Evolutionary conservation across 306 rosid genomes (phyloP).

Genomic region (Cajanus cajan): DNA sequence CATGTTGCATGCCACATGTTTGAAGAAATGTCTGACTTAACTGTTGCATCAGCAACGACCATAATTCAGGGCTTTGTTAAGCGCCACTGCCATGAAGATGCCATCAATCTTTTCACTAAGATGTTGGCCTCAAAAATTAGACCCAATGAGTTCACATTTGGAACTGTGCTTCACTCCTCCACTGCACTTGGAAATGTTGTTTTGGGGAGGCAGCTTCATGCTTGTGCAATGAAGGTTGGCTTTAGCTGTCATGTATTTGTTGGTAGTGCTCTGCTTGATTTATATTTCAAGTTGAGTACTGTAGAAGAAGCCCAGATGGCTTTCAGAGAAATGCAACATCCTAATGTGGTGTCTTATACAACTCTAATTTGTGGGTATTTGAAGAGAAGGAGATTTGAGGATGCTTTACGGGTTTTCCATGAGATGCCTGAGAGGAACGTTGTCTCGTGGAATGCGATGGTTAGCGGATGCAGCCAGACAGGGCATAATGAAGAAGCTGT

Average conservation of each 20-base stretch:
- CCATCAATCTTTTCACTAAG: constrained; percentile 55
- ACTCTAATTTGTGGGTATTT: constrained; percentile 70
- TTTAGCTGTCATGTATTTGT: constrained; percentile 61
- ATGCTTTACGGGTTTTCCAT: constrained; percentile 57
- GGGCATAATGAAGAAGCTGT: constrained; percentile 87
- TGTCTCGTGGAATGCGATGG: constrained; percentile 87
- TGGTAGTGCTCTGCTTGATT: constrained; percentile 78
- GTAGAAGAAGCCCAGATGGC: constrained; percentile 58
- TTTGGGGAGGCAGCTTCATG: constrained; percentile 72
- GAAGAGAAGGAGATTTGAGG: constrained; percentile 55
- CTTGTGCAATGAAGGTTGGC: constrained; percentile 56
- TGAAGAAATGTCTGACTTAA: constrained; percentile 55
- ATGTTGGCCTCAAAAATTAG: constrained; percentile 54
- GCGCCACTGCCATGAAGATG: constrained; percentile 49
- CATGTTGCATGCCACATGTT: constrained; percentile 59
- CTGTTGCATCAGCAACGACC: constrained; percentile 61
- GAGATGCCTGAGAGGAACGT: constrained; percentile 77
- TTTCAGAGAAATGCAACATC: constrained; percentile 53
- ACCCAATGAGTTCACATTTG: constrained; percentile 81
- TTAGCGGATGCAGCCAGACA: constrained; percentile 79
- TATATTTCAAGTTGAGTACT: constrained; percentile 65
- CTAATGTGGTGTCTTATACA: constrained; percentile 87
- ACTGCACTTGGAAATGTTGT: constrained; percentile 40
- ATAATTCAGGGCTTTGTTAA: constrained; percentile 52
- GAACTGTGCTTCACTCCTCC: constrained; percentile 63